Base-by-base conservation (phyloP, 2,329 filamentous ascomycete genomes). In the Cercospora beticola region DNA sequence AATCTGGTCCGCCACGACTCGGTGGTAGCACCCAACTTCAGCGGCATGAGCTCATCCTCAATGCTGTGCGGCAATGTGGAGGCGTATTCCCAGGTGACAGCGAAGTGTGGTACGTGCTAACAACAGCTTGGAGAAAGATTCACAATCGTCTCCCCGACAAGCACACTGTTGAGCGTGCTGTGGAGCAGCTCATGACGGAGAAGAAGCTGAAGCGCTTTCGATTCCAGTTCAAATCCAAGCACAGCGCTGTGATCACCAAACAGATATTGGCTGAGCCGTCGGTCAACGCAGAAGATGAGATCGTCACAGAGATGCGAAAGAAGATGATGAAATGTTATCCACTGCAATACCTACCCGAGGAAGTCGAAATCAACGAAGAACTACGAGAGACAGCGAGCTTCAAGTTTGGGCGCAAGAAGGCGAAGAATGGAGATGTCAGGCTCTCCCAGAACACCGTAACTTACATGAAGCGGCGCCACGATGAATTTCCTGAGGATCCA, bases 61-160 rank as follows among this genome's bases (percentile, higher is more conserved):
- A 87, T 28, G 83, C 89, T 46, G 74, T 89, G 12, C 79, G 85
- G 56, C 81, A 82, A 60, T 85, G 84, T 65, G 81, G 82, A 57
- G 88, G 88, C 7, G 83, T 85, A 2, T 88, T 85, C 64, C 86
- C 87, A 2, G 81, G 84, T 43, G 83, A 85, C 26, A 80, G 80
- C 56, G 86, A 88, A 71, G 81, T 89, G n/a, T 83, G 82, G 76
- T 81, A 83, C 70, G 84, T 87, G 8, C 88, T 87, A 70, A 78
- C 81, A 14, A 82, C 83, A 2, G 78, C 82, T 16, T 89, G 87
- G 86, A 78, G 82, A 62, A 82, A 80, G 68, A 73, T 78, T 8
- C 74, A 80, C 68, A 82, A 81, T 67, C 75, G 70, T 76, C 81
- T 68, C 76, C 86, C 87, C 0, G 85, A 88, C 70, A 79, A 82